Evolutionary conservation across 1,284 basidiomycete genomes (phyloP).

Genomic region (Kwoniella shivajii): DNA sequence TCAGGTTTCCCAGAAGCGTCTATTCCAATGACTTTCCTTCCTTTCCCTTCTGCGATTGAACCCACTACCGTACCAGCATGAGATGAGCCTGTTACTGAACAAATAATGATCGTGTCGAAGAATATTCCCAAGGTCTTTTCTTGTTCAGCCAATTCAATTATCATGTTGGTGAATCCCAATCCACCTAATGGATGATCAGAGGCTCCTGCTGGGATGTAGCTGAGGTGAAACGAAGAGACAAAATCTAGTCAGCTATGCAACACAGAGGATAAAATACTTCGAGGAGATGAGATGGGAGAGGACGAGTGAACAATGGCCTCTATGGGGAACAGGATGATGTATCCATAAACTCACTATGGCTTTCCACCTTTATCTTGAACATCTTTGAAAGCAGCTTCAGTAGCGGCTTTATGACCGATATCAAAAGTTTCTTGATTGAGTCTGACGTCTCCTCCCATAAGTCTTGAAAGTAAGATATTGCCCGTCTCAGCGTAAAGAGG

Average conservation of each 20-base stretch:
- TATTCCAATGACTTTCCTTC: slow-evolving; percentile 41
- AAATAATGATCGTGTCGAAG: slow-evolving; percentile 44
- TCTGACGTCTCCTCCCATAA: slow-evolving; percentile 46
- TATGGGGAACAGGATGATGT: not conserved
- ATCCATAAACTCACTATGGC: slow-evolving; percentile 31
- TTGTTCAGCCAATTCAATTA: slow-evolving; percentile 41
- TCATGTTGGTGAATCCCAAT: slow-evolving; percentile 34
- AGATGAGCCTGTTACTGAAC: slow-evolving; percentile 39
- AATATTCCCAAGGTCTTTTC: slow-evolving; percentile 34
- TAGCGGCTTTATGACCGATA: slow-evolving; percentile 40
- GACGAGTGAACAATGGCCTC: too few relatives aligned
- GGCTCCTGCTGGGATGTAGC: slow-evolving; percentile 42
- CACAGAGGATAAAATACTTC: too few relatives aligned
- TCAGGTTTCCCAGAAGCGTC: slow-evolving; percentile 41
- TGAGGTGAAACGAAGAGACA: not conserved
- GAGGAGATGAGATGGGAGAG: too few relatives aligned
- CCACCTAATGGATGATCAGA: slow-evolving; percentile 41
- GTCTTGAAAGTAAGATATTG: slow-evolving; percentile 41
- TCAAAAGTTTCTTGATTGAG: slow-evolving; percentile 37
- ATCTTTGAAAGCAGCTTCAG: slow-evolving; percentile 33
- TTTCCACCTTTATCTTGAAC: slow-evolving; percentile 37
- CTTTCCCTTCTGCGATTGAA: slow-evolving; percentile 35
- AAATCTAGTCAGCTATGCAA: not conserved
- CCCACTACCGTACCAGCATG: slow-evolving; percentile 42
- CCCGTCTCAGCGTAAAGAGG: slow-evolving; percentile 39